Evolutionary conservation across 805 yeast species (phyloP).

Genomic region (baker's yeast (Saccharomyces cerevisiae)): DNA sequence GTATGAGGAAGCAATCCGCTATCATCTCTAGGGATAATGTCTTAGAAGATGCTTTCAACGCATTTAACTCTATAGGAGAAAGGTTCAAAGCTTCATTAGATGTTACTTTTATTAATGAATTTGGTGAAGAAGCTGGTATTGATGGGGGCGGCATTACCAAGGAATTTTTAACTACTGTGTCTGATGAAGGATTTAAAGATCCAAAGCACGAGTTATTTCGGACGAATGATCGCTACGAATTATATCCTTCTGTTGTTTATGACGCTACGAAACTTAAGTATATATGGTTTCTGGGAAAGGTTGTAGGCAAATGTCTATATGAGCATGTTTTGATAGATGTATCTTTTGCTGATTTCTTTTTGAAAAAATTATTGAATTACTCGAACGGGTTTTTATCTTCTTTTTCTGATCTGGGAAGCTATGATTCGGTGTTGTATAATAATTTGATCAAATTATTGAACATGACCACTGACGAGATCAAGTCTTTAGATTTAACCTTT

Average conservation of each 20-base stretch:
- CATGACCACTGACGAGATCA: conserved; percentile 49
- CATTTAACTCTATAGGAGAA: conserved; percentile 46
- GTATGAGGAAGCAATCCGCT: conserved; percentile 31
- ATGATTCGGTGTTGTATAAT: conserved; percentile 60
- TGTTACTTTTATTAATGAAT: conserved; percentile 62
- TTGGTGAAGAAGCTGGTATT: conserved; percentile 81
- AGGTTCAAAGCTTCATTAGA: conserved; percentile 50
- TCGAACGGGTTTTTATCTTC: conserved; percentile 33
- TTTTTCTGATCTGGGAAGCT: conserved; percentile 67
- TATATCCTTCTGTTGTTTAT: conserved; percentile 47
- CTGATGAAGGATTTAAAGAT: conserved; percentile 54
- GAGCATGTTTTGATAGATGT: conserved; percentile 76
- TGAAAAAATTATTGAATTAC: conserved; percentile 55
- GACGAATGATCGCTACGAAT: conserved; percentile 44
- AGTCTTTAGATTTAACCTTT: conserved; percentile 51
- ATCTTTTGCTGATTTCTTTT: conserved; percentile 77
- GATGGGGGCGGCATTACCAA: conserved; percentile 97
- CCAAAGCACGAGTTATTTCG: conserved; percentile 31
- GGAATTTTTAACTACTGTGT: conserved; percentile 72
- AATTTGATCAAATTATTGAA: conserved; percentile 55
- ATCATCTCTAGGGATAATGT: conserved; percentile 59
- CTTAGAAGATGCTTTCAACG: conserved; percentile 66
- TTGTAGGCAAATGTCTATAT: conserved; percentile 83
- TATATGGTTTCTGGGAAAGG: conserved; percentile 63
- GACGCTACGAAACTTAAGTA: conserved; percentile 28